Evolutionary conservation across 2,329 filamentous ascomycete species (phyloP).

Genomic region (Diaporthe aspalathi): DNA sequence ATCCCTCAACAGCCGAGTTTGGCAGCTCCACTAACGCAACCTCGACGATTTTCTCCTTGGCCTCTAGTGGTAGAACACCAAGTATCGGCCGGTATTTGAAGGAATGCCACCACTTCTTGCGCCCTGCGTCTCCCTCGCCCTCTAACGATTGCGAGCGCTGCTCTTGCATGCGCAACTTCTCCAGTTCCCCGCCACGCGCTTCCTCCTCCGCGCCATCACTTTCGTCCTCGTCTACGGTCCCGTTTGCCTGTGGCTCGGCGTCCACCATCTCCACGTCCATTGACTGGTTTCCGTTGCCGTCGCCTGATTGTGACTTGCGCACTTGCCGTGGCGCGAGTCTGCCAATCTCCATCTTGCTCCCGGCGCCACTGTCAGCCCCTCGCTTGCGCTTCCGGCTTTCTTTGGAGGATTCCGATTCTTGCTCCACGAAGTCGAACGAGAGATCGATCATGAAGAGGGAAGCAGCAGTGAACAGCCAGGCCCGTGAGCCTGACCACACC

Average conservation of each 20-base stretch:
- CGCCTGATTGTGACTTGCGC: slow-evolving; percentile 49
- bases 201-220: slow-evolving; percentile 55
- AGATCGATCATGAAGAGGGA: slow-evolving; percentile 96
- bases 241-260: slow-evolving; percentile 45
- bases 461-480: slow-evolving; percentile 88
- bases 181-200: slow-evolving; percentile 47
- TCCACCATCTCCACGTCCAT: slow-evolving; percentile 50
- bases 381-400: slow-evolving; percentile 67
- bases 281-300: slow-evolving; percentile 54
- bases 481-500: slow-evolving; percentile 81
- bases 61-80: slow-evolving; percentile 67
- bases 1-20: slow-evolving; percentile 71
- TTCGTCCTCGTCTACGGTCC: slow-evolving; percentile 52
- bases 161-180: slow-evolving; percentile 51
- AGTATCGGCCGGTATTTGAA: slow-evolving; percentile 96
- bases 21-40: slow-evolving; percentile 91
- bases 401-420: slow-evolving; percentile 47
- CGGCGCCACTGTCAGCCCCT: slow-evolving; percentile 62
- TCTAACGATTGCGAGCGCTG: slow-evolving; percentile 50
- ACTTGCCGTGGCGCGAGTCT: slow-evolving; percentile 58
- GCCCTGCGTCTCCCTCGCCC: slow-evolving; percentile 47
- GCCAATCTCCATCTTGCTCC: slow-evolving; percentile 62
- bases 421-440: slow-evolving; percentile 71
- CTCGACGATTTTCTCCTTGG: slow-evolving; percentile 63
- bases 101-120: slow-evolving; percentile 76